Percentiles rank a stretch among this genome's conserved stretches.
Conservation (phyloP, 495 filamentous ascomycete genomes). For the Amorphotheca resinae region DNA sequence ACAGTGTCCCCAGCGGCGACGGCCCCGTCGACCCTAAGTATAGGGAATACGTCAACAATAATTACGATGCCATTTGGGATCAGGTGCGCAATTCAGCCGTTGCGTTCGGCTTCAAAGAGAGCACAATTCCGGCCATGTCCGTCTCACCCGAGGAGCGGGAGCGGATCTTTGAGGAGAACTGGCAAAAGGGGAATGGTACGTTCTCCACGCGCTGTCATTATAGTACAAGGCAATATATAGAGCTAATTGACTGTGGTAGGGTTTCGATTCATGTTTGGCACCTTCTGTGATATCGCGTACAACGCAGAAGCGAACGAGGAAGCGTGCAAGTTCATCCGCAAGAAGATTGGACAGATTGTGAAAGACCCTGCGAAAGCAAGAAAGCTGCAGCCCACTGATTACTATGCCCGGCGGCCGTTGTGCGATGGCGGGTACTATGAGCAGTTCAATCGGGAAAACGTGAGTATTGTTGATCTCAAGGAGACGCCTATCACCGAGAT, state of each 20-base stretch:
- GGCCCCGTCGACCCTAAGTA: too few relatives aligned
- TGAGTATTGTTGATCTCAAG: slow-evolving; percentile 26
- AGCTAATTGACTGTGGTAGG: too few relatives aligned
- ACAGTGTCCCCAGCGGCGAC: background rate
- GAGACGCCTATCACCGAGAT: slow-evolving; percentile 22
- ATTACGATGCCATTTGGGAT: background rate
- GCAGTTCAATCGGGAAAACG: slow-evolving; percentile 15
- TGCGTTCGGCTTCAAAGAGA: background rate
- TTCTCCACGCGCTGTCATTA: too few relatives aligned
- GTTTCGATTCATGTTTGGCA: too few relatives aligned
- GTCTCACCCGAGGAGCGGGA: background rate
- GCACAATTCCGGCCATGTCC: background rate
- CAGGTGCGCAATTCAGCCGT: background rate
- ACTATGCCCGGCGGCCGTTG: slow-evolving; percentile 21
- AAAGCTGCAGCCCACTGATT: slow-evolving; percentile 24
- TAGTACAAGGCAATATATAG: too few relatives aligned
- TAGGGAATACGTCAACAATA: background rate
- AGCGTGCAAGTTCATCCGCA: slow-evolving; percentile 21
- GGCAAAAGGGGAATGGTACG: too few relatives aligned
- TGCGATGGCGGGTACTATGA: slow-evolving; percentile 20
- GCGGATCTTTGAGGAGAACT: background rate
- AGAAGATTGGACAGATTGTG: background rate
- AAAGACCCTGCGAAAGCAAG: slow-evolving; percentile 1
- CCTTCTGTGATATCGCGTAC: too few relatives aligned
- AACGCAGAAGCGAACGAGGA: too few relatives aligned